Conservation (phyloP, 495 filamentous ascomycete genomes). For the Penicillium atrosanguineum region DNA sequence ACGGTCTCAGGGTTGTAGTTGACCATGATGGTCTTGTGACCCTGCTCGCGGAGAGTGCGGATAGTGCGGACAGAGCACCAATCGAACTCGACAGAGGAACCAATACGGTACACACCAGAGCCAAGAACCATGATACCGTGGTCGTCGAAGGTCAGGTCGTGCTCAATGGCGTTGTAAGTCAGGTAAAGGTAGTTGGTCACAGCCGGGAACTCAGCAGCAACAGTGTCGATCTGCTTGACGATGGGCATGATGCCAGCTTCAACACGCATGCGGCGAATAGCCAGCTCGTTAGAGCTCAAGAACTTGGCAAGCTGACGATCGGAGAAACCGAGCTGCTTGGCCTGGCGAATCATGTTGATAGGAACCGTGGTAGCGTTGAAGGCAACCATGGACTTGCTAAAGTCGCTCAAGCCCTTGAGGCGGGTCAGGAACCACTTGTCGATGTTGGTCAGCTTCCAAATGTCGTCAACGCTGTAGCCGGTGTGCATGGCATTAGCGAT, state of each 20-base stretch:
- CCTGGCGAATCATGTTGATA: slow-evolving; percentile 63
- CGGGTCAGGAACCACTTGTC: slow-evolving; percentile 82
- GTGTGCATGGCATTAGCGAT: slow-evolving; percentile 96
- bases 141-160: slow-evolving; percentile 82
- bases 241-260: slow-evolving; percentile 83
- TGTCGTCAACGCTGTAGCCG: slow-evolving; percentile 91
- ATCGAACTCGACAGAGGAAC: slow-evolving; percentile 97
- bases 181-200: slow-evolving; percentile 96
- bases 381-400: slow-evolving; percentile 70
- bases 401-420: slow-evolving; percentile 87
- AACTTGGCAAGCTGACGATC: slow-evolving; percentile 93
- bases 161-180: slow-evolving; percentile 88
- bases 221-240: slow-evolving; percentile 98
- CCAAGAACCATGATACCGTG: slow-evolving; percentile 94
- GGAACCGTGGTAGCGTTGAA: slow-evolving; percentile 71
- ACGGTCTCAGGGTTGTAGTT: slow-evolving; percentile 97
- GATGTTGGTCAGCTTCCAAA: slow-evolving; percentile 96
- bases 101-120: slow-evolving; percentile 96
- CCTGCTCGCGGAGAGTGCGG: slow-evolving; percentile 82
- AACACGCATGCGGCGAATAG: slow-evolving; percentile 74
- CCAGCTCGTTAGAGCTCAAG: slow-evolving; percentile 87
- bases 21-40: slow-evolving; percentile 97
- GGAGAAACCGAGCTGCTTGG: slow-evolving; percentile 91
- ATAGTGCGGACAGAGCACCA: slow-evolving; percentile 99
- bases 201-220: slow-evolving; percentile 94